Base-by-base conservation (phyloP, 1,139 yeast species). In the Saccharomyces hybrid region DNA sequence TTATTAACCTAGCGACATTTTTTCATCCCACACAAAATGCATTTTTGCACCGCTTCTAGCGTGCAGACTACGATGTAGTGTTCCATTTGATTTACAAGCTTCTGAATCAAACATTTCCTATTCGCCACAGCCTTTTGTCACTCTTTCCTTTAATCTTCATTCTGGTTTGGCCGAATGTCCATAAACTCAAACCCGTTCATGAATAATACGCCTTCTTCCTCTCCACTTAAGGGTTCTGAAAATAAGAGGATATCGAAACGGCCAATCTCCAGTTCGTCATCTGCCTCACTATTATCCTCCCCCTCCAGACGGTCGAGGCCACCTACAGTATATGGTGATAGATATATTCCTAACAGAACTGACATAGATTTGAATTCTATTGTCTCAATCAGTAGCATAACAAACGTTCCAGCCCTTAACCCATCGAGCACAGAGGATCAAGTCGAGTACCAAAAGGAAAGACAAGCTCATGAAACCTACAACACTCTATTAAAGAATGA, bases 351-450 rank as follows among this genome's bases (percentile, higher is more conserved):
- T 6, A 83, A 81, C 57, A 72, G 98, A 56, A 83, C 86, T 2
- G 96, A 96, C 0, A 81, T 89, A 44, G 95, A 90, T 64, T 73
- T 91, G 14, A 95, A 89, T 64, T 91, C 97, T 0, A 96, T 96
- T 1, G 55, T 58, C 83, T 88, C 76, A 77, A 88, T 66, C 71
- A 82, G 51, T 73, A 76, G 63, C 78, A 51, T 23, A n/a, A 11
- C 50, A 5, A 41, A n/a, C 32, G 25, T 23, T 79, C 62, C 62
- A 4, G 52, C 56, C 41, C 50, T 59, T 42, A 51, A 61, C 52
- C 53, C 70, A 38, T 52, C 61, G 32, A 56, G 61, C 41, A 66
- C 74, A 7, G 84, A 82, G 50, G 82, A 80, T 59, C 95, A 85
- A 63, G 73, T 85, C 31, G 93, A 86, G 59, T 72, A 77, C 28